Evolutionary conservation across 768 basidiomycete species (phyloP).

Genomic region (Tylopilus rubrobrunneus): DNA sequence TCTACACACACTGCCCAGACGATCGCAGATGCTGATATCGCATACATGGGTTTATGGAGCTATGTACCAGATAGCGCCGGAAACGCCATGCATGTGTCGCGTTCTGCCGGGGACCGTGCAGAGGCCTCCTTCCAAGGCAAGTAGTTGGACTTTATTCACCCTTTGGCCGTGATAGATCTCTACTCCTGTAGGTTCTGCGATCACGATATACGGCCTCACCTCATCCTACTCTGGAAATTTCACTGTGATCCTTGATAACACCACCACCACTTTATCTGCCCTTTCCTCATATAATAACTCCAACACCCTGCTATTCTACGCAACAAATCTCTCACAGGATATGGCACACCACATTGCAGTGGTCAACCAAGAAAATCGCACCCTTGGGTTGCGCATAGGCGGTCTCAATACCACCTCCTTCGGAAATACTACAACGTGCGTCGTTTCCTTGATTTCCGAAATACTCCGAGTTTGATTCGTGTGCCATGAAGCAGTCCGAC

Average conservation of each 20-base stretch:
- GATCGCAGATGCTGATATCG: slow-evolving; percentile 43
- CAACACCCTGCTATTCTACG: slow-evolving; percentile 58
- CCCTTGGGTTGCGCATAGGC: slow-evolving; percentile 45
- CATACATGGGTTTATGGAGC: slow-evolving; percentile 57
- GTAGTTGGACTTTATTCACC: slow-evolving; percentile 15
- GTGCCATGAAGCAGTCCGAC: slow-evolving; percentile 15
- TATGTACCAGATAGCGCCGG: slow-evolving; percentile 32
- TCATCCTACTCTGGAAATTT: slow-evolving; percentile 57
- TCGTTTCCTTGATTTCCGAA: neutral
- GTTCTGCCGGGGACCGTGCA: slow-evolving; percentile 44
- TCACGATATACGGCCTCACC: slow-evolving; percentile 57
- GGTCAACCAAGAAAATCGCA: slow-evolving; percentile 51
- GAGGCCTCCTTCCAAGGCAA: slow-evolving; percentile 44
- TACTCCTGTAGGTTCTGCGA: slow-evolving; percentile 48
- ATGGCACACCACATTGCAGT: slow-evolving; percentile 49
- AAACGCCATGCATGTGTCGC: slow-evolving; percentile 30
- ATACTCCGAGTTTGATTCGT: slow-evolving; percentile 1
- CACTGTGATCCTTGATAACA: slow-evolving; percentile 52
- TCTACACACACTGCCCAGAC: slow-evolving; percentile 33
- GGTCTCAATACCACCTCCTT: slow-evolving; percentile 49
- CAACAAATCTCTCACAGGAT: slow-evolving; percentile 54
- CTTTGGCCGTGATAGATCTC: neutral
- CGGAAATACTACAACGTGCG: slow-evolving; percentile 33
- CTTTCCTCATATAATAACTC: slow-evolving; percentile 50
- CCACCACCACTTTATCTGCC: slow-evolving; percentile 45